phyloP scores from a whole-genome alignment of 495 filamentous ascomycete species.

The Annulohypoxylon nitens region DNA sequence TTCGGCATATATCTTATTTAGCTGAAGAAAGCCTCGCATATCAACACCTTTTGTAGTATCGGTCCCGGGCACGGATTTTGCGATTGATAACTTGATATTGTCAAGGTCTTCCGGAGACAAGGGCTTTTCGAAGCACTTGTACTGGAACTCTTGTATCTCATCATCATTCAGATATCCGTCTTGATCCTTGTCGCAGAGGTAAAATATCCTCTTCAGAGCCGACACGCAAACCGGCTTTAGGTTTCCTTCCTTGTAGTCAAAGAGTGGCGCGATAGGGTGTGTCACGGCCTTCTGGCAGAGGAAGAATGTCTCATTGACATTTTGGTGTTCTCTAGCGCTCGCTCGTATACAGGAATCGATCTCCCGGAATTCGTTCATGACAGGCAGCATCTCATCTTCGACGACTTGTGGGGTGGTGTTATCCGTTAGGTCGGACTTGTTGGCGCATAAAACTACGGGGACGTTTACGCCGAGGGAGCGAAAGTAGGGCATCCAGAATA shows the following conservation, averaged over 20 bases:
- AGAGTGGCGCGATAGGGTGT: constrained; percentile 95
- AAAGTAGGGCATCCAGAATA: constrained; percentile 99
- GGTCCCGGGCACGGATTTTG: constrained; percentile 72
- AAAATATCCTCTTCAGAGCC: constrained; percentile 90
- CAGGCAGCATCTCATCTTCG: constrained; percentile 96
- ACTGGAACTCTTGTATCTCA: constrained; percentile 91
- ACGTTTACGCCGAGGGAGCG: constrained; percentile 97
- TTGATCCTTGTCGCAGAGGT: constrained; percentile 94
- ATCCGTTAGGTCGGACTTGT: constrained; percentile 88
- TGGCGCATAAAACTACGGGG: constrained; percentile 96
- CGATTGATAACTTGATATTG: constrained; percentile 88
- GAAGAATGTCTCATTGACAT: constrained; percentile 97
- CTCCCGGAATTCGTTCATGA: constrained; percentile 99
- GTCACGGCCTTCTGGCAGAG: constrained; percentile 99
- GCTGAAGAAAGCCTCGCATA: constrained; percentile 81
- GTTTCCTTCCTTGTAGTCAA: constrained; percentile 91
- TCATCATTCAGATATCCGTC: constrained; percentile 93
- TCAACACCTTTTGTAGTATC: constrained; percentile 80
- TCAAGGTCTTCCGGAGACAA: constrained; percentile 81
- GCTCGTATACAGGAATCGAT: constrained; percentile 97
- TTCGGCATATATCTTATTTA: constrained; percentile 96
- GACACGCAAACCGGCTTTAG: constrained; percentile 90
- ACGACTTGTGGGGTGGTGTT: constrained; percentile 83
- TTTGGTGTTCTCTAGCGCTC: constrained; percentile 92
- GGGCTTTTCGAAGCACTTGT: constrained; percentile 89